Base-by-base conservation (phyloP, 495 filamentous ascomycete species). In the Daldinia childiae region DNA sequence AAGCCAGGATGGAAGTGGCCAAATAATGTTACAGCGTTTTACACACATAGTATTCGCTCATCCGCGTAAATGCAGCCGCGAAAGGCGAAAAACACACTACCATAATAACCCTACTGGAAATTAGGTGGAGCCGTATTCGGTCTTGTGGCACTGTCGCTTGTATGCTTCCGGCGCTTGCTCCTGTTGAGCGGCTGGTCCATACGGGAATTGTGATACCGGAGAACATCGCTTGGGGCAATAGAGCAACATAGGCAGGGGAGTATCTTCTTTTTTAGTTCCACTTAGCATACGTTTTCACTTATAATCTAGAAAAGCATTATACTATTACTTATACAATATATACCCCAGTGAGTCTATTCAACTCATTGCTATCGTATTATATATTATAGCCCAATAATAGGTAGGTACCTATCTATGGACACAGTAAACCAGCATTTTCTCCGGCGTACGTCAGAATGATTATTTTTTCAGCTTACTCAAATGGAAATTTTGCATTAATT, bases 141-240 rank as follows among this genome's bases (percentile, higher is more conserved):
- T n/a, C 24, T 21, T 30, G 54, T 64, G 48, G 50, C 39, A n/a
- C 38, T 62, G 51, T 11, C 66, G 66, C 61, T 59, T 69, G 66
- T 64, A 69, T 69, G 60, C 66, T 69, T 63, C 66, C 66, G 59
- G 32, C 6, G 54, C 52, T 14, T 52, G n/a, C 3, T 30, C 34
- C 15, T 50, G 41, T 32, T 6, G 4, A 57, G 24, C 9, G 26
- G 29, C 36, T 48, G 26, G 59, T 34, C 34, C 32, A 52, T 45
- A 67, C 57, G n/a, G 27, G 29, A 26, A 43, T 30, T 24, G 17
- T 58, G 19, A 36, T 56, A 29, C 48, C 54, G 38, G 39, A 29
- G n/a, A 14, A 11, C 1, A 58, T 12, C 17, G 5, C 11, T 30
- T 38, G 9, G 8, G 64, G 55, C 21, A 50, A n/a, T 39, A 41